Percentiles rank a stretch among this genome's conserved stretches.
Evolutionary conservation across 2,329 filamentous ascomycete genomes (phyloP).

Genomic region (Ramularia endophylla): DNA sequence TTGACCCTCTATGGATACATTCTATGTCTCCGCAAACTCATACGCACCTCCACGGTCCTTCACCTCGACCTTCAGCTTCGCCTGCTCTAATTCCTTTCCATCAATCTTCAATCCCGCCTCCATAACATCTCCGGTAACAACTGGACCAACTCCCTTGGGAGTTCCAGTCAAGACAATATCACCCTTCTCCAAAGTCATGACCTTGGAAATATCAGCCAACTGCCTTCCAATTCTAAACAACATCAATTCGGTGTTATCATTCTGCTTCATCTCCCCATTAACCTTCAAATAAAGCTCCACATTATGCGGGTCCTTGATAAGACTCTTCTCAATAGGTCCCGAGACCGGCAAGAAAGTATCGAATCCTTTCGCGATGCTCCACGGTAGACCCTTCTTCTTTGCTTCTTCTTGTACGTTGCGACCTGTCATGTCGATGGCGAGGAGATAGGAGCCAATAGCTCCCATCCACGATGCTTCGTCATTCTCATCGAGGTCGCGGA

Average conservation of each 20-base stretch:
- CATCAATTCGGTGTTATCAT: slow-evolving; percentile 89
- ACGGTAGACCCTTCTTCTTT: slow-evolving; percentile 93
- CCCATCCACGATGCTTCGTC: slow-evolving; percentile 72
- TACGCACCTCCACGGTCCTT: slow-evolving; percentile 74
- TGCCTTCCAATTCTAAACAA: slow-evolving; percentile 84
- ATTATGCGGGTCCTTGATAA: slow-evolving; percentile 81
- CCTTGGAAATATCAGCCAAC: slow-evolving; percentile 83
- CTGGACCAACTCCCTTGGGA: slow-evolving; percentile 87
- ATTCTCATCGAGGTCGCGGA: slow-evolving; percentile 68
- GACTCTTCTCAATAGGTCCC: slow-evolving; percentile 69
- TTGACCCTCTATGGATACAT: no score
- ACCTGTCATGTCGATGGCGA: slow-evolving; percentile 96
- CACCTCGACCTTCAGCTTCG: slow-evolving; percentile 74
- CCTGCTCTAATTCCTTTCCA: slow-evolving; percentile 79
- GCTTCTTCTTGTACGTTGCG: slow-evolving; percentile 94
- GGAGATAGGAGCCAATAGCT: slow-evolving; percentile 78
- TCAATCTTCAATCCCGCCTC: slow-evolving; percentile 72
- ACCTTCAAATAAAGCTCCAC: slow-evolving; percentile 81
- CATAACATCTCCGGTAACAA: slow-evolving; percentile 81
- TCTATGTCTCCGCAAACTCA: slow-evolving; percentile 54
- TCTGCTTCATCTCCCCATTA: slow-evolving; percentile 71
- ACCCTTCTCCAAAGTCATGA: slow-evolving; percentile 88
- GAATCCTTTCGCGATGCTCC: slow-evolving; percentile 95
- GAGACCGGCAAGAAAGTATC: slow-evolving; percentile 94
- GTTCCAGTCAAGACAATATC: slow-evolving; percentile 96